Base-by-base conservation (phyloP, 2,329 filamentous ascomycete genomes). In the Aspergillus ustus region DNA sequence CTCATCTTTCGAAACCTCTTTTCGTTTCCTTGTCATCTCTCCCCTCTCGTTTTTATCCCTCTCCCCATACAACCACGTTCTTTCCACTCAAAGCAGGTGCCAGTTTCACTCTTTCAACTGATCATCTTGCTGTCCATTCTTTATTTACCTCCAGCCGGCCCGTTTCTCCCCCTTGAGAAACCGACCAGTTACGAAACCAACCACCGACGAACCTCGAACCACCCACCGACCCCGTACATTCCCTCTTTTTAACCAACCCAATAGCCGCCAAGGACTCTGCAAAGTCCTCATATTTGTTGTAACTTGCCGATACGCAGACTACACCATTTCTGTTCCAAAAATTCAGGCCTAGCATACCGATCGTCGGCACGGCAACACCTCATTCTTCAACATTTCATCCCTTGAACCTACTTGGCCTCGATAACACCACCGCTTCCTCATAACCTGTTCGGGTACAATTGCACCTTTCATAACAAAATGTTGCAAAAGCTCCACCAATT, bases 91-190 rank as follows among this genome's bases (percentile, higher is more conserved):
- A 69, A 76, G 80, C 79, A 78, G 76, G 80, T 80, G 75, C 77
- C 83, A 81, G 85, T 85, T 87, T 86, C 85, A 87, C 83, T 88
- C 85, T 79, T 87, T 88, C 77, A 86, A 84, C 84, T 84, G 83
- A 76, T 78, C 77, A 77, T 76, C 72, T 76, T 77, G 83, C 80
- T 73, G 74, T 82, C 78, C 81, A 71, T 77, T 83, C 80, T 67
- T 81, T 82, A 72, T 50, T 61, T 46, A 64, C 55, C 60, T 25
- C 25, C 52, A 65, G 62, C 60, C 63, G 63, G 63, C 64, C 61
- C 50, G 63, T 57, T 54, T 57, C 29, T 7, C 56, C 28, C 62
- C 54, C 57, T 51, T 49, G 45, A 40, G 40, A 59, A 61, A 63
- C 62, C 59, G 61, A 66, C 66, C 63, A 25, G 64, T 65, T 61